Evolutionary conservation across 768 basidiomycete species (phyloP).

Genomic region (Asterophora parasitica): DNA sequence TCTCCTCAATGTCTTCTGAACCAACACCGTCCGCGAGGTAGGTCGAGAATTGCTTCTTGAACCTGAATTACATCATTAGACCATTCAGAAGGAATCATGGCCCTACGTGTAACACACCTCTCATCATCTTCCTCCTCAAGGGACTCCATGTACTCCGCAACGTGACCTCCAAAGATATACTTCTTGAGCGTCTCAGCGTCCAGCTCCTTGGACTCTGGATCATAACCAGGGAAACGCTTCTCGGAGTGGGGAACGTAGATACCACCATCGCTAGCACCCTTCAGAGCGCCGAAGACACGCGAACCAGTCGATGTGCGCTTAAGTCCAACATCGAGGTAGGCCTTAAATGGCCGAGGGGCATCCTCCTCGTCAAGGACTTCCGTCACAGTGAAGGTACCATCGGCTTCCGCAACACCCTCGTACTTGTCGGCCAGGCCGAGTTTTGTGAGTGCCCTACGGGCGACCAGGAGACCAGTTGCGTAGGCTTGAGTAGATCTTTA

Average conservation of each 20-base stretch:
- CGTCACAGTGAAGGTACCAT: constrained; percentile 80
- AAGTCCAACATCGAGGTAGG: constrained; percentile 97
- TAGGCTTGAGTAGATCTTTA: constrained; percentile 54
- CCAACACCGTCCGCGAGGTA: constrained; percentile 96
- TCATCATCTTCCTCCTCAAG: constrained; percentile 99
- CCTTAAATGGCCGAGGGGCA: constrained; percentile 97
- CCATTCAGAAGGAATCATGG: not conserved
- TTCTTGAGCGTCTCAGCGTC: constrained; percentile 94
- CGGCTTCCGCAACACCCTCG: constrained; percentile 87
- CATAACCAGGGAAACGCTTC: constrained; percentile 97
- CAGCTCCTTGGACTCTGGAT: constrained; percentile 86
- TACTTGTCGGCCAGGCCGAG: constrained; percentile 98
- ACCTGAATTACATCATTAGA: constrained; percentile 37
- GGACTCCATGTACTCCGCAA: constrained; percentile 99
- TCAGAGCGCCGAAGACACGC: constrained; percentile 97
- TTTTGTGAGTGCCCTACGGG: constrained; percentile 92
- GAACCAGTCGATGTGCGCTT: constrained; percentile 97
- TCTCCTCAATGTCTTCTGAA: constrained; percentile 96
- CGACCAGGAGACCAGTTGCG: constrained; percentile 92
- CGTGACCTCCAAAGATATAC: constrained; percentile 96
- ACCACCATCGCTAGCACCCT: constrained; percentile 97
- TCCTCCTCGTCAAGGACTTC: constrained; percentile 87
- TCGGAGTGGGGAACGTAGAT: constrained; percentile 97
- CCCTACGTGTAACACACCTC: constrained; percentile 48
- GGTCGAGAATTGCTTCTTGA: constrained; percentile 95